Evolutionary conservation across 768 basidiomycete species (phyloP).

Genomic region (Suillus discolor): DNA sequence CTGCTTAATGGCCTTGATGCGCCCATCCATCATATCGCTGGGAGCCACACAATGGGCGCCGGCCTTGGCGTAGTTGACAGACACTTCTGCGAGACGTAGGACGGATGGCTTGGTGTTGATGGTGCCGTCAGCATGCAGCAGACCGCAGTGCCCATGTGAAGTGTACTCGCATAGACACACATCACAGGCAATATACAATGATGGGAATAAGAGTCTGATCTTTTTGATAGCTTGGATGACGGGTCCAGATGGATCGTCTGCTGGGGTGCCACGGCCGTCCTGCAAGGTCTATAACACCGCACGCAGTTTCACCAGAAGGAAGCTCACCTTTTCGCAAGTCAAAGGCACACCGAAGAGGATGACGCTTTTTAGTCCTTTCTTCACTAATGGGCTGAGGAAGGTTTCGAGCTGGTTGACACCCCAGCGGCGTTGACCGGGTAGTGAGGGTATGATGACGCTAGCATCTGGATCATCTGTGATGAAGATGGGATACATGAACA

Average conservation of each 20-base stretch:
- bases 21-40: slow-evolving; percentile 99
- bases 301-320: background rate
- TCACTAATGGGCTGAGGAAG: slow-evolving; percentile 85
- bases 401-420: slow-evolving; percentile 90
- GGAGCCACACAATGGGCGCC: slow-evolving; percentile 99
- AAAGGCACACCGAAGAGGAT: slow-evolving; percentile 95
- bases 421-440: slow-evolving; percentile 93
- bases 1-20: slow-evolving; percentile 87
- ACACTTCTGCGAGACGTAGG: slow-evolving; percentile 88
- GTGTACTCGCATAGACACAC: slow-evolving; percentile 99
- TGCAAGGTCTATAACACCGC: slow-evolving; percentile 29
- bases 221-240: slow-evolving; percentile 91
- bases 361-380: slow-evolving; percentile 89
- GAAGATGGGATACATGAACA: slow-evolving; percentile 99
- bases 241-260: slow-evolving; percentile 88
- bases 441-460: slow-evolving; percentile 68
- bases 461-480: slow-evolving; percentile 95
- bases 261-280: slow-evolving; percentile 84
- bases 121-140: slow-evolving; percentile 71
- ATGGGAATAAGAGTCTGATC: slow-evolving; percentile 76
- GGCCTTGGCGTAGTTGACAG: slow-evolving; percentile 87
- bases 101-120: slow-evolving; percentile 82
- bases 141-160: slow-evolving; percentile 95
- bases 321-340: slow-evolving; percentile 71
- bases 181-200: slow-evolving; percentile 88